Conservation (phyloP, 1,284 basidiomycete genomes). For the Trichosporon inkin region DNA sequence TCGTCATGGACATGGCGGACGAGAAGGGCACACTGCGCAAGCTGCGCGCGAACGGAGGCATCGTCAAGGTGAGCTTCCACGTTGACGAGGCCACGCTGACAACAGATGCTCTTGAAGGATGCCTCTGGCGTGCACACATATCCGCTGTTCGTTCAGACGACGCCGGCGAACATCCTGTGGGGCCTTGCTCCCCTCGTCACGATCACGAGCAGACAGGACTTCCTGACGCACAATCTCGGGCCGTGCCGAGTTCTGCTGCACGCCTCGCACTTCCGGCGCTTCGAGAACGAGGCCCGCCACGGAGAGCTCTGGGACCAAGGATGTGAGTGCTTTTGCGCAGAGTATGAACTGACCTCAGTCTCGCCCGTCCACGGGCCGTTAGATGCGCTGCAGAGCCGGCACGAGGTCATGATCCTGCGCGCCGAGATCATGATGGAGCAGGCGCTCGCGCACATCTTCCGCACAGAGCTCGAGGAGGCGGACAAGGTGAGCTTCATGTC, state of each 20-base stretch:
- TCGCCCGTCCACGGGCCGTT: conserved; percentile 26
- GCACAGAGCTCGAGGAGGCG: conserved; percentile 28
- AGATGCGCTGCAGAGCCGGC: conserved; percentile 20
- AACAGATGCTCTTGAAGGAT: conserved; percentile 11
- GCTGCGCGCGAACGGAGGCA: conserved; percentile 28
- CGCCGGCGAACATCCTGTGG: conserved; percentile 37
- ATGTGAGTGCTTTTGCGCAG: conserved; percentile 28
- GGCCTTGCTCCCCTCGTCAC: conserved; percentile 35
- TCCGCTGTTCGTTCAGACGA: conserved; percentile 31
- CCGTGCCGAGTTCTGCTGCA: conserved; percentile 22
- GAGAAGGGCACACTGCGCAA: conserved; percentile 23
- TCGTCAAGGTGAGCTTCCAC: conserved; percentile 25
- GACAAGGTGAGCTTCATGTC: conserved; percentile 25
- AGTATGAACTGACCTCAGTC: conserved; percentile 26
- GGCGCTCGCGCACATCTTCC: conserved; percentile 32
- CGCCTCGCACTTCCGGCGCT: conserved; percentile 26
- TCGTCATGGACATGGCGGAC: conserved; percentile 31
- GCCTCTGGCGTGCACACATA: conserved; percentile 10
- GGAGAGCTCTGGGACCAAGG: conserved; percentile 45
- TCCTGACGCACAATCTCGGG: conserved; percentile 21
- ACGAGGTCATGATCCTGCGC: conserved; percentile 26
- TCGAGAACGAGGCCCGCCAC: conserved; percentile 21
- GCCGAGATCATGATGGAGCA: conserved; percentile 43
- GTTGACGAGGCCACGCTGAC: background rate
- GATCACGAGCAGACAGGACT: conserved; percentile 32